phyloP scores from a whole-genome alignment of 495 filamentous ascomycete species.

The Aspergillus cristatus region DNA sequence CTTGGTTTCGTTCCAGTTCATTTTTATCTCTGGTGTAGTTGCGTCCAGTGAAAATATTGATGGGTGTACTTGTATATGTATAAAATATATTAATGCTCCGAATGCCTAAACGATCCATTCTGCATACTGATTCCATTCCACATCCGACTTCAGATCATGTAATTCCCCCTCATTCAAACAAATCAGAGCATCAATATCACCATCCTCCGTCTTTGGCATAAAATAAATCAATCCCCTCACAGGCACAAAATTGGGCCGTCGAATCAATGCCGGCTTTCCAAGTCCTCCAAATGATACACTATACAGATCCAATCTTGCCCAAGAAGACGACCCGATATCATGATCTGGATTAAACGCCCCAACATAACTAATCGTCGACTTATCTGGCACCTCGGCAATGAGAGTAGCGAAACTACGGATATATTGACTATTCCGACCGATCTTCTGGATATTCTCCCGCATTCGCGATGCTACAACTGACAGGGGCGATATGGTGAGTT shows the following conservation, averaged over 20 bases:
- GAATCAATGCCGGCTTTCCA: slow-evolving; percentile 33
- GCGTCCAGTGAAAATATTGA: too few species aligned
- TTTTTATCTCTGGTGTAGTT: too few species aligned
- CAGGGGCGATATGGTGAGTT: slow-evolving; percentile 14
- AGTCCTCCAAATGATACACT: slow-evolving; percentile 15
- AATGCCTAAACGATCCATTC: slow-evolving; percentile 16
- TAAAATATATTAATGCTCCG: too few species aligned
- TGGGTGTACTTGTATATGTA: too few species aligned
- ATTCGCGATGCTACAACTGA: slow-evolving; percentile 15
- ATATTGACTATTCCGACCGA: slow-evolving; percentile 17
- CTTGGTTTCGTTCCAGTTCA: too few species aligned
- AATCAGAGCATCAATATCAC: slow-evolving; percentile 28
- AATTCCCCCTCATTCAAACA: slow-evolving; percentile 38
- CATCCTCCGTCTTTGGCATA: slow-evolving; percentile 25
- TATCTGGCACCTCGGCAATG: slow-evolving; percentile 18
- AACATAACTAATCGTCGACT: slow-evolving; percentile 20
- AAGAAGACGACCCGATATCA: slow-evolving; percentile 22
- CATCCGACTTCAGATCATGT: slow-evolving; percentile 24
- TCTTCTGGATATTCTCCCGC: slow-evolving; percentile 18
- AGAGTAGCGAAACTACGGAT: slow-evolving; percentile 27
- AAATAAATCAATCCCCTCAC: slow-evolving; percentile 35
- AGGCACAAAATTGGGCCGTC: slow-evolving; percentile 31
- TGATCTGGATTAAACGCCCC: slow-evolving; percentile 13
- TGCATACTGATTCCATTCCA: slow-evolving; percentile 20
- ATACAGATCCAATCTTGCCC: slow-evolving; percentile 8